A percentile compares a stretch with the other conserved stretches of the same genome.
phyloP scores from a whole-genome alignment of 129 eudicot genomes.

The Pittosporum tobira region DNA sequence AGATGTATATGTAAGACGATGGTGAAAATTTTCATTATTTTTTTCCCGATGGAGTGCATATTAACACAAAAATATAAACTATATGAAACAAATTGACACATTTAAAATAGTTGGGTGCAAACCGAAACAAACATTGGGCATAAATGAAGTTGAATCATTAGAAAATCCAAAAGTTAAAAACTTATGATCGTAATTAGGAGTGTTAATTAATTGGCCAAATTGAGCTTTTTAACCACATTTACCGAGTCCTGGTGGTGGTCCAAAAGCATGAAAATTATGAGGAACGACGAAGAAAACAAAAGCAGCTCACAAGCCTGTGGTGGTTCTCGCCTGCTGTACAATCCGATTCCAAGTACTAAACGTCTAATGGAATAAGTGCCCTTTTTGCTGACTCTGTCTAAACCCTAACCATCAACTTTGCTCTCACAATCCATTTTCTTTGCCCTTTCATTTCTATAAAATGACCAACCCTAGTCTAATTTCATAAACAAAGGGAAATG shows the following conservation, averaged over 20 bases:
- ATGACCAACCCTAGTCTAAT: background rate
- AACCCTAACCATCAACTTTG: conserved; percentile 23
- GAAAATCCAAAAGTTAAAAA: too few relatives aligned
- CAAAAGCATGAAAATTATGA: background rate
- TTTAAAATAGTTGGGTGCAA: too few relatives aligned
- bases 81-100: too few relatives aligned
- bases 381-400: background rate
- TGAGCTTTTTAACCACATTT: background rate
- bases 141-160: too few relatives aligned
- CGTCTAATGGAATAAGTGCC: conserved; percentile 1
- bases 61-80: too few relatives aligned
- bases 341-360: conserved; percentile 5
- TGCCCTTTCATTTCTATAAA: conserved; percentile 5
- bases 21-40: too few relatives aligned
- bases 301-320: background rate
- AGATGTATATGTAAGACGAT: too few relatives aligned
- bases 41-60: too few relatives aligned
- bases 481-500: background rate
- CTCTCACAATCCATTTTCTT: conserved; percentile 6
- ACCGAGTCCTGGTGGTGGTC: background rate
- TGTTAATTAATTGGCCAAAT: background rate
- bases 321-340: conserved; percentile 6
- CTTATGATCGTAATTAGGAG: too few relatives aligned
- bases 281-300: background rate
- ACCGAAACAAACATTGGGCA: too few relatives aligned